A percentile compares a stretch with the other conserved stretches of the same genome.
These are phyloP conservation scores for Cerioporus squamosus DNA, from an alignment of 1,284 basidiomycete genomes.

Conservation along the genomic window DNA sequence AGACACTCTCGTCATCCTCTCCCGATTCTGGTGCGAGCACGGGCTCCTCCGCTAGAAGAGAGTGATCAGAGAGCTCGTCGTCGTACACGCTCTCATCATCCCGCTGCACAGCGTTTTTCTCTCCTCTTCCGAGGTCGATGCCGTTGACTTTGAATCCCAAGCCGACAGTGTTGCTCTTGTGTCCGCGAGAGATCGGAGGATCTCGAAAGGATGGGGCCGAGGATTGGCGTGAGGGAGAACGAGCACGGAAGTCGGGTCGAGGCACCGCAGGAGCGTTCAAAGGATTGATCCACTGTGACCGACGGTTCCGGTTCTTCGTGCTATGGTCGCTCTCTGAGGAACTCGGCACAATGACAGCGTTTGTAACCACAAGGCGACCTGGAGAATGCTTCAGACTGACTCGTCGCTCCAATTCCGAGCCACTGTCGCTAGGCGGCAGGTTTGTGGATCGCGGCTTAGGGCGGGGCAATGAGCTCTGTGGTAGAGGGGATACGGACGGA, in stretches of 20 bases:
- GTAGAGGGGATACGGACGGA: background rate
- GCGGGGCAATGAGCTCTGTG: slow-evolving; percentile 21
- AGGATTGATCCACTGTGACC: slow-evolving; percentile 3
- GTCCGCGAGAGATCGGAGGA: background rate
- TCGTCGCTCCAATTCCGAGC: slow-evolving; percentile 34
- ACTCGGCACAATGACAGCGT: slow-evolving; percentile 50
- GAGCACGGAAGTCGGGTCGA: background rate
- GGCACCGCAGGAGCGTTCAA: background rate
- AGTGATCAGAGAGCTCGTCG: slow-evolving; percentile 19
- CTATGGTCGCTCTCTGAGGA: slow-evolving; percentile 46
- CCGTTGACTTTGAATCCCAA: slow-evolving; percentile 21
- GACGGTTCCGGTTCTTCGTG: slow-evolving; percentile 1
- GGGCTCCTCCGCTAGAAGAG: slow-evolving; percentile 23
- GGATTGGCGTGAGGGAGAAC: background rate
- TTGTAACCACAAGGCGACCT: slow-evolving; percentile 55
- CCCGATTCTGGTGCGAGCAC: background rate
- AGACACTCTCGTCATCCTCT: slow-evolving; percentile 22
- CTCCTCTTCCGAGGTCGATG: background rate
- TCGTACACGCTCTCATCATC: slow-evolving; percentile 26
- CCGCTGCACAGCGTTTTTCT: background rate
- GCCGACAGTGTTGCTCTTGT: slow-evolving; percentile 12
- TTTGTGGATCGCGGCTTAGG: slow-evolving; percentile 3
- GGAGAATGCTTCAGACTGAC: slow-evolving; percentile 33
- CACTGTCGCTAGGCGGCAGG: slow-evolving; percentile 27
- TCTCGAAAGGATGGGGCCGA: background rate